phyloP scores from a whole-genome alignment of 2,329 filamentous ascomycete genomes.

The Colletotrichum viniferum region DNA sequence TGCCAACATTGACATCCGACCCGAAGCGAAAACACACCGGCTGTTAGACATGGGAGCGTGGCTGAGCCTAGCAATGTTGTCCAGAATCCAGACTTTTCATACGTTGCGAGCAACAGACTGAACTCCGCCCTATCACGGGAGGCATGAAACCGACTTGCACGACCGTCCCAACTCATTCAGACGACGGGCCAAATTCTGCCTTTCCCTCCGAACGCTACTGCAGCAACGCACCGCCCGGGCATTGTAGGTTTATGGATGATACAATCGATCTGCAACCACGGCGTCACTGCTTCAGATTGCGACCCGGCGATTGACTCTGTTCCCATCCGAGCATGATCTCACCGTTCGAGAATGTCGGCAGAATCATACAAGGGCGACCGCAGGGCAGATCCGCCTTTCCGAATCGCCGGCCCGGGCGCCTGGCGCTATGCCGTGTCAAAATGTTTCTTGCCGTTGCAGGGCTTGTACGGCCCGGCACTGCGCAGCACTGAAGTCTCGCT shows the following conservation, averaged over 20 bases:
- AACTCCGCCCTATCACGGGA: slow-evolving; percentile 1
- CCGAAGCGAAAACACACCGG: neutral
- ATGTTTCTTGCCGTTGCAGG: neutral
- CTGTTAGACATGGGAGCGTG: neutral
- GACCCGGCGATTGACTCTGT: neutral
- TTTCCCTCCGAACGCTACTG: neutral
- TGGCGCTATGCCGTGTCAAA: neutral
- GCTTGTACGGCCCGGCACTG: neutral
- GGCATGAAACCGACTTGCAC: slow-evolving; percentile 8
- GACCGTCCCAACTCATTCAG: slow-evolving; percentile 12
- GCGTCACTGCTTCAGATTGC: slow-evolving; percentile 17
- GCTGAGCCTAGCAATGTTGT: neutral
- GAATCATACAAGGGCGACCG: neutral
- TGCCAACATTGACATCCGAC: neutral
- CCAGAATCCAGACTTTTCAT: neutral
- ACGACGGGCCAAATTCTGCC: slow-evolving; percentile 5
- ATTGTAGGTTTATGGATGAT: slow-evolving; percentile 16
- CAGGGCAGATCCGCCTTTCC: neutral
- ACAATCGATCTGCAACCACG: slow-evolving; percentile 19
- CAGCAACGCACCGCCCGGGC: slow-evolving; percentile 1
- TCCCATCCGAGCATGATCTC: neutral
- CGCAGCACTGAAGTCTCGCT: neutral
- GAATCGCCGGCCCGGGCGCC: neutral
- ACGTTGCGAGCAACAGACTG: neutral
- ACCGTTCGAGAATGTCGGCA: slow-evolving; percentile 3